Evolutionary conservation across 305 asterid genomes (phyloP).

Genomic region (Rubia peregrina): DNA sequence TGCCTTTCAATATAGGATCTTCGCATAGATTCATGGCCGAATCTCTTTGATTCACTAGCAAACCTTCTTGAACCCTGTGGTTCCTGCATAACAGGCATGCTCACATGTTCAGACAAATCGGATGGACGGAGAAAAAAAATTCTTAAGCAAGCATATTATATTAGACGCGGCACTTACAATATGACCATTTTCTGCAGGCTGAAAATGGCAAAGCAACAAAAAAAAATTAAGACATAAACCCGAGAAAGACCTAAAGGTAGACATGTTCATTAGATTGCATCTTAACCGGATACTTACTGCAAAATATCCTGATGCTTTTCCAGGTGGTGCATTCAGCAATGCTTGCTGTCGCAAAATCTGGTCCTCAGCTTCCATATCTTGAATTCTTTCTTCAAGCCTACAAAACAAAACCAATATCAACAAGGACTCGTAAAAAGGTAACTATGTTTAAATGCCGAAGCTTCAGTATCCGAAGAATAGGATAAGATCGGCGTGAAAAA

Average conservation of each 20-base stretch:
- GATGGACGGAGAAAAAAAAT: not conserved
- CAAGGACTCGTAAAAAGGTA: constrained; percentile 6
- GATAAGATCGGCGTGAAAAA: not conserved
- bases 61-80: constrained; percentile 36
- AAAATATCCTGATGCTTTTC: constrained; percentile 48
- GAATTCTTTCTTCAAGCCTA: constrained; percentile 71
- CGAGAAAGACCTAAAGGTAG: constrained; percentile 10
- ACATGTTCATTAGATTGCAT: constrained; percentile 12
- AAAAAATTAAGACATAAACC: constrained; percentile 21
- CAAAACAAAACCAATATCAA: constrained; percentile 19
- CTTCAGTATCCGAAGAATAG: not conserved
- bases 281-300: constrained; percentile 37
- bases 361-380: constrained; percentile 61
- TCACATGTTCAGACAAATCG: not conserved
- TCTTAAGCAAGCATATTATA: not conserved
- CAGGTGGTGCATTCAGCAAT: constrained; percentile 40
- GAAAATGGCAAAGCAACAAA: constrained; percentile 28
- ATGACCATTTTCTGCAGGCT: constrained; percentile 66
- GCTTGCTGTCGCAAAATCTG: constrained; percentile 59
- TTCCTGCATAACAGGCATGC: constrained; percentile 40
- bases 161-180: constrained; percentile 36
- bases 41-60: constrained; percentile 25
- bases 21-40: constrained; percentile 51
- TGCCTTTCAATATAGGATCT: constrained; percentile 63
- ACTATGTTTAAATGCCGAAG: constrained; percentile 7